Percentiles rank a stretch among this genome's conserved stretches.
phyloP scores from a whole-genome alignment of 352 stramenopile species.

The Globisporangium cederbergense region DNA sequence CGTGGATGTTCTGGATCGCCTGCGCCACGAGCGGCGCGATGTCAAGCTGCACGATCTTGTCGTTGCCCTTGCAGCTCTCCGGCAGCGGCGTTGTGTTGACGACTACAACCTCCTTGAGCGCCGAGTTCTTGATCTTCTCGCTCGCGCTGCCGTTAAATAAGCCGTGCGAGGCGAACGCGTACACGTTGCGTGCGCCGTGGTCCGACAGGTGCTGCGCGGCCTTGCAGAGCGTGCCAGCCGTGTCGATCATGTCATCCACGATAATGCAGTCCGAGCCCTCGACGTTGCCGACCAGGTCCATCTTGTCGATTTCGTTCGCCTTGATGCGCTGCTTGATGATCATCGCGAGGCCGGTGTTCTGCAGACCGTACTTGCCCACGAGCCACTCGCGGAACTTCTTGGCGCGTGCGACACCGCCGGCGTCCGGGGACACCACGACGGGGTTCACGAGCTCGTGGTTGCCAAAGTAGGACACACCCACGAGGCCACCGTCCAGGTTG shows the following conservation, averaged over 20 bases:
- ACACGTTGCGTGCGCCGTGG: slow-evolving; percentile 96
- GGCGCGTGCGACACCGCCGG: slow-evolving; percentile 97
- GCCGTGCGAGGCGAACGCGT: slow-evolving; percentile 98
- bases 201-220: slow-evolving; percentile 95
- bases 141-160: slow-evolving; percentile 94
- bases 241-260: slow-evolving; percentile 99
- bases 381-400: slow-evolving; percentile 99
- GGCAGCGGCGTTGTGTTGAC: slow-evolving; percentile 88
- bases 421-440: slow-evolving; percentile 99
- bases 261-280: slow-evolving; percentile 99
- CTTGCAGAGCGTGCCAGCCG: slow-evolving; percentile 98
- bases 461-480: slow-evolving; percentile 94
- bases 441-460: slow-evolving; percentile 98
- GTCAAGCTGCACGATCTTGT: slow-evolving; percentile 98
- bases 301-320: slow-evolving; percentile 96
- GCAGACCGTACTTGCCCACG: slow-evolving; percentile 95
- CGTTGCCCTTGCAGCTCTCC: slow-evolving; percentile 90
- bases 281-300: slow-evolving; percentile 99
- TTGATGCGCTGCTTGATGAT: slow-evolving; percentile 99
- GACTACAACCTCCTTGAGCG: slow-evolving; percentile 89
- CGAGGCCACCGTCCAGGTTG: slow-evolving; percentile 96
- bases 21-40: slow-evolving; percentile 97
- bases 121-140: slow-evolving; percentile 88
- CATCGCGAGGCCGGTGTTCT: slow-evolving; percentile 98
- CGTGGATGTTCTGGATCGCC: slow-evolving; percentile 99